Base-by-base conservation (phyloP, 208 protist genomes). In the Blechomonas ayalai region DNA sequence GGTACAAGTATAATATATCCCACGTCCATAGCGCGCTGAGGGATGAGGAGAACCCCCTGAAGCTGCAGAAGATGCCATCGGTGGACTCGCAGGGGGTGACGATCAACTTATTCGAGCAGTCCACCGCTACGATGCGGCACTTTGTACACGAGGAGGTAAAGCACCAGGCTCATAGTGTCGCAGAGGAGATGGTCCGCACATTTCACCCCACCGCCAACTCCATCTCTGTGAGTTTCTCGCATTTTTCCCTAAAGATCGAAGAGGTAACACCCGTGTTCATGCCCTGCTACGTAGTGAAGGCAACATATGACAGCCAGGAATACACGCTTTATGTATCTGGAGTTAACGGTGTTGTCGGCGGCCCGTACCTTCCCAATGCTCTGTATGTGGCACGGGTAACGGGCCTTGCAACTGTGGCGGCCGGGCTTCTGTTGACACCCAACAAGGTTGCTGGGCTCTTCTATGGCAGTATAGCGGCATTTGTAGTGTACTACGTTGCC, bases 1-100 rank as follows among this genome's bases (percentile, higher is more conserved):
- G 85, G 1, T 94, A 90, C 66, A 93, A 93, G 73, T 93, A 93
- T 66, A 89, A 90, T 57, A 83, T 88, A 54, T 24, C 18, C 36
- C 72, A 93, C 59, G 67, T 90, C 2, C 74, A 93, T 37, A 53
- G 28, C 16, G 75, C 75, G 7, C 67, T 90, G 28, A 49, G 67
- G 16, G 71, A 49, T 28, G 79, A 90, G 47, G 54, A 56, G 36
- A 67, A 71, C 22, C 56, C 75, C 1, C 49, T 82, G 33, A 48
- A 67, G 19, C 39, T 89, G 58, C 36, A 52, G 13, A 81, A 81
- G 46, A 79, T 89, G 65, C 43, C 41, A 37, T 26, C 45, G 15
- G 46, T 94, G 9, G 67, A 94, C 69, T 82, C 73, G 8, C 70
- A 55, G 5, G 53, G 59, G 6, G 85, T 76, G 15, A 78, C 59